phyloP scores from a whole-genome alignment of 352 stramenopile genomes.

The Phytophthora ramorum region DNA sequence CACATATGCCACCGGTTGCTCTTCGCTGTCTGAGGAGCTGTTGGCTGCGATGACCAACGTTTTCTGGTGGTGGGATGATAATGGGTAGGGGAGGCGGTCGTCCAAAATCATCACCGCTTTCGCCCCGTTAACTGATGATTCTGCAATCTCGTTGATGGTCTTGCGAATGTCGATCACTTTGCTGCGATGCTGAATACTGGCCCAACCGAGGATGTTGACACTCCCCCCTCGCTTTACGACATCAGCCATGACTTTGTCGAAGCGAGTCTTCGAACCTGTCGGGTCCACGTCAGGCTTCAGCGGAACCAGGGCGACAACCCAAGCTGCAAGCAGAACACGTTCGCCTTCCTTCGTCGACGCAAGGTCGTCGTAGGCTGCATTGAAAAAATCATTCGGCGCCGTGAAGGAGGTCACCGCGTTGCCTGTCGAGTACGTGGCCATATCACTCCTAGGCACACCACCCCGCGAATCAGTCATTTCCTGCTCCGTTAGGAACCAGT shows the following conservation, averaged over 20 bases:
- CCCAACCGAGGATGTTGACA: slow-evolving; percentile 54
- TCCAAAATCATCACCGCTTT: slow-evolving; percentile 51
- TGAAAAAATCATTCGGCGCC: slow-evolving; percentile 49
- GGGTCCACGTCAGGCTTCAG: slow-evolving; percentile 40
- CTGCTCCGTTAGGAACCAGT: slow-evolving; percentile 61
- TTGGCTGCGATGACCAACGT: slow-evolving; percentile 37
- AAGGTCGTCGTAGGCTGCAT: slow-evolving; percentile 46
- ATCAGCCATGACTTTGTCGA: slow-evolving; percentile 39
- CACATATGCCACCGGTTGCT: slow-evolving; percentile 48
- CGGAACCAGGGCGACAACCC: slow-evolving; percentile 49
- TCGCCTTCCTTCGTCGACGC: slow-evolving; percentile 21
- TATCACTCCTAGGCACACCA: slow-evolving; percentile 42
- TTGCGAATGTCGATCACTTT: slow-evolving; percentile 47
- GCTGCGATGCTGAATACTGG: slow-evolving; percentile 46
- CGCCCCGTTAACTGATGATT: slow-evolving; percentile 16
- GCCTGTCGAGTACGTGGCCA: slow-evolving; percentile 37
- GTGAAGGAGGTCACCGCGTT: slow-evolving; percentile 51
- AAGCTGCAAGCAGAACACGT: slow-evolving; percentile 49
- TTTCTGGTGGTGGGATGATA: slow-evolving; percentile 63
- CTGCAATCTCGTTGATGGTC: slow-evolving; percentile 41
- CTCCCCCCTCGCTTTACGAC: slow-evolving; percentile 40
- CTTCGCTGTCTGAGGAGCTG: slow-evolving; percentile 1
- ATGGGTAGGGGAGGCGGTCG: slow-evolving; percentile 43
- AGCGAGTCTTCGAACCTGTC: slow-evolving; percentile 31
- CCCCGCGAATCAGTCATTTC: slow-evolving; percentile 54